These are phyloP conservation scores for Cryptococcus sp. DNA, from an alignment of 1,284 basidiomycete species.

Conservation along the genomic window DNA sequence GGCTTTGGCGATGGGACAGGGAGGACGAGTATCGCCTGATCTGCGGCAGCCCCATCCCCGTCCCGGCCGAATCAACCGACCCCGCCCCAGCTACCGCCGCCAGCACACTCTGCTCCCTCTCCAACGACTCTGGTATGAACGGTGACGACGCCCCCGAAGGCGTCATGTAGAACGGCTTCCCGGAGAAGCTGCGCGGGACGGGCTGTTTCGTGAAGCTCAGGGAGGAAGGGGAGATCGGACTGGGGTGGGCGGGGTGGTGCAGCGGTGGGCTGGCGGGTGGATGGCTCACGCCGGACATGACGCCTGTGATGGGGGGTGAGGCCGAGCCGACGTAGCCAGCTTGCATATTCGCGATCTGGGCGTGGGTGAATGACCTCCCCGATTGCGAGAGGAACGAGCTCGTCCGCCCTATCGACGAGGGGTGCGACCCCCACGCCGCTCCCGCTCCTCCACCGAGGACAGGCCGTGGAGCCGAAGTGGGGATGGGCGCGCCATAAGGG, in stretches of 20 bases:
- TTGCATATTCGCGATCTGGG: slow-evolving; percentile 43
- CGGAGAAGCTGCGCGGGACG: slow-evolving; percentile 26
- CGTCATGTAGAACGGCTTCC: slow-evolving; percentile 23
- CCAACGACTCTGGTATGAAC: slow-evolving; percentile 39
- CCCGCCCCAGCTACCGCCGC: not conserved
- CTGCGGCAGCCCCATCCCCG: slow-evolving; percentile 21
- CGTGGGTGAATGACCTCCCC: slow-evolving; percentile 47
- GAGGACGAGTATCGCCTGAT: slow-evolving; percentile 45
- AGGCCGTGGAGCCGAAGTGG: slow-evolving; percentile 13
- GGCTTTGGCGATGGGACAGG: slow-evolving; percentile 26
- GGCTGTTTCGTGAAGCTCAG: slow-evolving; percentile 43
- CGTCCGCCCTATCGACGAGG: slow-evolving; percentile 38
- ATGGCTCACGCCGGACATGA: slow-evolving; percentile 16
- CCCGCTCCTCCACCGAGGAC: slow-evolving; percentile 1
- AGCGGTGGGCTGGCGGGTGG: slow-evolving; percentile 20
- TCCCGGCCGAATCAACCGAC: slow-evolving; percentile 12
- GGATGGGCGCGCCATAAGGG: slow-evolving; percentile 7
- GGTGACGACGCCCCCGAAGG: slow-evolving; percentile 26
- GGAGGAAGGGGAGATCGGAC: slow-evolving; percentile 23
- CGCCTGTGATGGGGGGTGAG: slow-evolving; percentile 27
- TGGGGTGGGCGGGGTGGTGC: slow-evolving; percentile 9
- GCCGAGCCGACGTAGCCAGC: slow-evolving; percentile 15
- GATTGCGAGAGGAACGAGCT: slow-evolving; percentile 48
- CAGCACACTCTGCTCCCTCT: slow-evolving; percentile 19
- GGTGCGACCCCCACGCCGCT: slow-evolving; percentile 8